Percentiles rank a stretch among this genome's conserved stretches.
phyloP scores from a whole-genome alignment of 345 rosid species.

The Eucalyptus regnans region DNA sequence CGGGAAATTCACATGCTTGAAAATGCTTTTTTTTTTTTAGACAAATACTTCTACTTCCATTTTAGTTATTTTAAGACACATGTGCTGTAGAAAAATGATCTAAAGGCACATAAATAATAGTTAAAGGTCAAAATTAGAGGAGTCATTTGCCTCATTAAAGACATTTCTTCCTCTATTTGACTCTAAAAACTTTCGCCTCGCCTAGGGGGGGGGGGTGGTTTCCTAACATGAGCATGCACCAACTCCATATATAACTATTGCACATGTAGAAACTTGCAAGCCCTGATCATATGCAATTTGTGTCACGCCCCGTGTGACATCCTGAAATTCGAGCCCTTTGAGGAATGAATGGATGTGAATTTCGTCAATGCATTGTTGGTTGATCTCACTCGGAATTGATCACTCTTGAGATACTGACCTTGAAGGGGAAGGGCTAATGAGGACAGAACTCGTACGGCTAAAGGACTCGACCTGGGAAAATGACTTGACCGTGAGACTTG shows the following conservation, averaged over 20 bases:
- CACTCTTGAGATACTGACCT: too few relatives aligned
- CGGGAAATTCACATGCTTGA: not conserved
- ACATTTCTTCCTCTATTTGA: not conserved
- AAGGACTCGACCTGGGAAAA: too few relatives aligned
- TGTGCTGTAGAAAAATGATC: not conserved
- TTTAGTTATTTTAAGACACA: not conserved
- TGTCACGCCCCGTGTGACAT: too few relatives aligned
- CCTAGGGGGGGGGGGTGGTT: accelerated
- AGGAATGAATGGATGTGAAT: too few relatives aligned
- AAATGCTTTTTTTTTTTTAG: not conserved
- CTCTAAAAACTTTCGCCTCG: not conserved
- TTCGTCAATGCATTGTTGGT: too few relatives aligned
- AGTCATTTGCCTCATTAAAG: not conserved
- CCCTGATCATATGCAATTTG: not conserved
- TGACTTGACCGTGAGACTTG: too few relatives aligned
- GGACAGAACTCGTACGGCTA: too few relatives aligned
- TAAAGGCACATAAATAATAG: not conserved
- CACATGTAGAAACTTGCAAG: not conserved
- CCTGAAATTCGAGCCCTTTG: too few relatives aligned
- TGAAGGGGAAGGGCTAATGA: too few relatives aligned
- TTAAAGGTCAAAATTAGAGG: not conserved
- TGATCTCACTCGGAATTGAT: too few relatives aligned
- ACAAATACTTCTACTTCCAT: not conserved
- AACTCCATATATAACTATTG: not conserved
- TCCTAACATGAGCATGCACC: too few relatives aligned